A percentile compares a stretch with the other conserved stretches of the same genome.
These are phyloP conservation scores for Akebia trifoliata DNA, from an alignment of 164 flowering plant species.

Conservation along the genomic window DNA sequence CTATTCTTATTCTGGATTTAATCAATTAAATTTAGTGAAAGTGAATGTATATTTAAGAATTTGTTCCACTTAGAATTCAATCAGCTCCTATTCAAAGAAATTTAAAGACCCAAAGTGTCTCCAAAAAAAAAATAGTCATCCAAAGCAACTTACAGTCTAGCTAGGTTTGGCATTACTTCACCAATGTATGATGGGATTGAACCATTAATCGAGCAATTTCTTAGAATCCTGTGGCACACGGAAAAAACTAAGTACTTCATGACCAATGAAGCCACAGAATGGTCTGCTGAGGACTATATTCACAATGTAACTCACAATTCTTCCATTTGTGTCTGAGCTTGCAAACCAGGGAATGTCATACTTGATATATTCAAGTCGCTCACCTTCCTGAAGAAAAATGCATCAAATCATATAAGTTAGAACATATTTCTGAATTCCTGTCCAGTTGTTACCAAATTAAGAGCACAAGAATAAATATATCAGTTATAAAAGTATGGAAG, in stretches of 20 bases:
- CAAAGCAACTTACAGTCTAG: conserved; percentile 44
- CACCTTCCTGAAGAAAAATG: conserved; percentile 51
- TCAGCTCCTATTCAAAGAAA: too few relatives aligned
- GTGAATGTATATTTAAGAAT: too few relatives aligned
- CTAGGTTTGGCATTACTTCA: conserved; percentile 18
- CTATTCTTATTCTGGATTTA: too few relatives aligned
- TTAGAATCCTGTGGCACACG: conserved; percentile 45
- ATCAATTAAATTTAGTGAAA: too few relatives aligned
- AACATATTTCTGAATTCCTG: neutral
- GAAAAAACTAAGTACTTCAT: neutral
- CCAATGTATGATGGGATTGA: conserved; percentile 50
- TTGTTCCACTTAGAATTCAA: too few relatives aligned
- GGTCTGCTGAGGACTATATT: neutral
- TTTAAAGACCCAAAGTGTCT: neutral
- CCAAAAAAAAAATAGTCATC: neutral
- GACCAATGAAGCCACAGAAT: neutral
- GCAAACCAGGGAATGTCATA: conserved; percentile 46
- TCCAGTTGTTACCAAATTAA: too few relatives aligned
- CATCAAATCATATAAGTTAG: neutral
- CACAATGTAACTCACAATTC: conserved; percentile 44
- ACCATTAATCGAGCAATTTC: conserved; percentile 60
- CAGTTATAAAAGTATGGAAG: neutral
- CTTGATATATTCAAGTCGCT: conserved; percentile 54
- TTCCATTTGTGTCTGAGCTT: conserved; percentile 26
- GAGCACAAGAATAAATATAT: neutral